Evolutionary conservation across 768 basidiomycete species (phyloP).

Genomic region (Amanita thiersii): DNA sequence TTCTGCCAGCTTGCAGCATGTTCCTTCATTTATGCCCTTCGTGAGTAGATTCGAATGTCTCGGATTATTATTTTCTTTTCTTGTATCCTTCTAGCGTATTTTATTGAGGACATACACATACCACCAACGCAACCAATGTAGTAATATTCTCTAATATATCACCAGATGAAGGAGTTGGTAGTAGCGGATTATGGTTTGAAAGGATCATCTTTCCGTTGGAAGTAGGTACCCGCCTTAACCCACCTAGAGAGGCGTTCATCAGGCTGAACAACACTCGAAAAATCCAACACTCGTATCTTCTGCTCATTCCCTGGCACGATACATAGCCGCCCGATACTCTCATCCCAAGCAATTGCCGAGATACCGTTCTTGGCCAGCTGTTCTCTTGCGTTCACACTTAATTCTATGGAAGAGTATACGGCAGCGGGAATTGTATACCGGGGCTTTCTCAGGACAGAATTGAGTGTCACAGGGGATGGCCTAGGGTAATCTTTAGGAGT

Average conservation of each 20-base stretch:
- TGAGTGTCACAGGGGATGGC: background rate
- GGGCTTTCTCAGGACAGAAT: slow-evolving; percentile 10
- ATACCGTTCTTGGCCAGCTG: slow-evolving; percentile 21
- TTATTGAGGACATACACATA: background rate
- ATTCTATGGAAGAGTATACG: slow-evolving; percentile 7
- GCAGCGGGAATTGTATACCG: slow-evolving; percentile 4
- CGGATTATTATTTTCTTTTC: too few species aligned
- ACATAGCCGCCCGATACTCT: slow-evolving; percentile 52
- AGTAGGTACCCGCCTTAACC: slow-evolving; percentile 24
- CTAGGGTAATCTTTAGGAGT: slow-evolving; percentile 12
- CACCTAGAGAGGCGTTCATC: slow-evolving; percentile 20
- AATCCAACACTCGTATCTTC: slow-evolving; percentile 40
- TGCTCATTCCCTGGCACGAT: slow-evolving; percentile 34
- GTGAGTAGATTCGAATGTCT: too few species aligned
- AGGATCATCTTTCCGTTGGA: background rate
- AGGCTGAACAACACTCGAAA: slow-evolving; percentile 23
- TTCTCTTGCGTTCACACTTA: slow-evolving; percentile 6
- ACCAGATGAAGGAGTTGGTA: background rate
- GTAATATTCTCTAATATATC: background rate
- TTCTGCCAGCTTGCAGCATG: background rate
- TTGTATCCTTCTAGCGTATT: slow-evolving; percentile 1
- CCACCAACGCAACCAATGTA: slow-evolving; percentile 5
- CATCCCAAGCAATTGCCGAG: slow-evolving; percentile 56
- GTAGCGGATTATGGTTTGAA: background rate
- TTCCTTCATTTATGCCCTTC: background rate